A percentile compares a stretch with the other conserved stretches of the same genome.
Evolutionary conservation across 2,329 filamentous ascomycete species (phyloP).

Genomic region (Colletotrichum sp.): DNA sequence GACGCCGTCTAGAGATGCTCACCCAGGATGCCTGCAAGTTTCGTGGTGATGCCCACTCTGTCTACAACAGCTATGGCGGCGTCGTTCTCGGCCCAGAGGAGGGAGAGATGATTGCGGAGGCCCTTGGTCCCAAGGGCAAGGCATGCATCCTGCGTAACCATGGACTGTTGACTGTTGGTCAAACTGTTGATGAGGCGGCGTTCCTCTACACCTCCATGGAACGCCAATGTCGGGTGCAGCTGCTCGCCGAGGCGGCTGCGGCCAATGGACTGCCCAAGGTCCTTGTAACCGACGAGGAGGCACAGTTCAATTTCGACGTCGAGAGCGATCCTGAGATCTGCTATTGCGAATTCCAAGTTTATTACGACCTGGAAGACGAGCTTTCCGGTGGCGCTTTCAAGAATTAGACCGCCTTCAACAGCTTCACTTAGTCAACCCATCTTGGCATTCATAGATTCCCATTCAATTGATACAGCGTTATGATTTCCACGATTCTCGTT

Average conservation of each 20-base stretch:
- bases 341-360: conserved; percentile 25
- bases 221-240: conserved; percentile 69
- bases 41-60: conserved; percentile 64
- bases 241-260: conserved; percentile 61
- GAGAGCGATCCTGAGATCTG: conserved; percentile 24
- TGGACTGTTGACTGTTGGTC: conserved; percentile 71
- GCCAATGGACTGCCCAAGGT: conserved; percentile 36
- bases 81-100: conserved; percentile 65
- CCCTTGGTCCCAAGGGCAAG: conserved; percentile 62
- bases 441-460: not conserved
- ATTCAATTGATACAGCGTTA: not conserved
- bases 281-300: conserved; percentile 47
- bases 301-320: conserved; percentile 33
- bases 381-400: conserved; percentile 14
- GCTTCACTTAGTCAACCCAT: not conserved
- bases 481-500: not conserved
- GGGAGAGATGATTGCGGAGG: conserved; percentile 65
- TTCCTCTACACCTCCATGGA: conserved; percentile 74
- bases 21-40: conserved; percentile 70
- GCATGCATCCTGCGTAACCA: conserved; percentile 73
- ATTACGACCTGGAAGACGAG: conserved; percentile 23
- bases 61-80: conserved; percentile 63
- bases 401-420: not conserved
- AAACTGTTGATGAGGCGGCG: conserved; percentile 75
- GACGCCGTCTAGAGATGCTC: conserved; percentile 68